These are phyloP conservation scores for Wickerhamiella qilinensis DNA, from an alignment of 805 yeast species.

Conservation along the genomic window DNA sequence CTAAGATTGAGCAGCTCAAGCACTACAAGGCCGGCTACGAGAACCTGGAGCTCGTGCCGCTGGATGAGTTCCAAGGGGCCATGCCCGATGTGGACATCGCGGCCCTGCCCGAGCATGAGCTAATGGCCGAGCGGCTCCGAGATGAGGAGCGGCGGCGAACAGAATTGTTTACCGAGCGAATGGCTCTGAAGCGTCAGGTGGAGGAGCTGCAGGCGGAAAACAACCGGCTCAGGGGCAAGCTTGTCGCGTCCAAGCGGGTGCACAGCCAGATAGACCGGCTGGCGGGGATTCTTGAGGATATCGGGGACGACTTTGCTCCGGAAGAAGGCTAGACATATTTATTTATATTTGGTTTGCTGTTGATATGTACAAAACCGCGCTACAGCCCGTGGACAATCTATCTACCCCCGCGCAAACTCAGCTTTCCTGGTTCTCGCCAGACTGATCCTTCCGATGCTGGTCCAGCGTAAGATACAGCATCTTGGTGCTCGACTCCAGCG, in stretches of 20 bases:
- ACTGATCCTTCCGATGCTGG: constrained; percentile 35
- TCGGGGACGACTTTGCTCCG: no score
- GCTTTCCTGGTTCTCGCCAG: no score
- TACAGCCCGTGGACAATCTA: no score
- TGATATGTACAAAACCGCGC: no score
- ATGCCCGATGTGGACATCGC: constrained; percentile 7
- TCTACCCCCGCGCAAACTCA: no score
- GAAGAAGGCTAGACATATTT: no score
- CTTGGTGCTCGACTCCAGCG: constrained; percentile 56
- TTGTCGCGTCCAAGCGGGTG: no score
- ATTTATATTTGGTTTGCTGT: no score
- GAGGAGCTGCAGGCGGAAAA: constrained; percentile 3
- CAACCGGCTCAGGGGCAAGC: no score
- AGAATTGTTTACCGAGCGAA: constrained; percentile 11
- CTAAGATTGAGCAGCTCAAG: constrained; percentile 12
- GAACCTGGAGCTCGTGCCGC: constrained; percentile 11
- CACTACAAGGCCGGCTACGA: constrained; percentile 9
- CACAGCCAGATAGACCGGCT: no score
- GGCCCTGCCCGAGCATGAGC: constrained; percentile 7
- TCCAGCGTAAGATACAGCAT: constrained; percentile 61
- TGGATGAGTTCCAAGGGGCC: constrained; percentile 11
- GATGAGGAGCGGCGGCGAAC: constrained; percentile 15
- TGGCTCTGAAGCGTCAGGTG: constrained; percentile 9
- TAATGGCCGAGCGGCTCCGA: constrained; percentile 13
- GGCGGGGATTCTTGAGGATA: no score